These are phyloP conservation scores for Fennellomyces sp. DNA, from an alignment of 371 early-diverging fungal species.

Conservation along the genomic window DNA sequence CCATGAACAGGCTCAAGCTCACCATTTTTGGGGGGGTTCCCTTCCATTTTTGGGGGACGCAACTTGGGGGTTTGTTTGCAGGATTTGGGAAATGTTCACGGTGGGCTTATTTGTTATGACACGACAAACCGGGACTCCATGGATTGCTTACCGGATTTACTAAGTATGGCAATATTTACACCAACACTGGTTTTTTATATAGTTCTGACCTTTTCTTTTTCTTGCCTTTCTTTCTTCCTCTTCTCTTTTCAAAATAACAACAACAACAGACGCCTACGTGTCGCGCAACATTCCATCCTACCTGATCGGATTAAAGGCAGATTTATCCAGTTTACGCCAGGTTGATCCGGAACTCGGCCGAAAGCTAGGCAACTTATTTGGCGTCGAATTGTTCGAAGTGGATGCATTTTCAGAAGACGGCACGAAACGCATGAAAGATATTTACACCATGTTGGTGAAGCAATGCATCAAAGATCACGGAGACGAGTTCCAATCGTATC, in stretches of 20 bases:
- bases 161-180: constrained; percentile 31
- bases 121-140: constrained; percentile 29
- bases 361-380: constrained; percentile 27
- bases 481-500: constrained; percentile 8
- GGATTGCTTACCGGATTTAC: constrained; percentile 38
- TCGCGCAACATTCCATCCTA: constrained; percentile 35
- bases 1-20: background rate
- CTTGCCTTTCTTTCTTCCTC: background rate
- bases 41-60: background rate
- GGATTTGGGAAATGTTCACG: constrained; percentile 29
- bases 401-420: constrained; percentile 35
- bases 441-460: constrained; percentile 20
- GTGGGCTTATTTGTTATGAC: constrained; percentile 45
- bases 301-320: constrained; percentile 39
- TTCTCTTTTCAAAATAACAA: background rate
- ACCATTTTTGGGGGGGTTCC: background rate
- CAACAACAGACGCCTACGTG: constrained; percentile 22
- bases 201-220: constrained; percentile 7
- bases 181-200: background rate
- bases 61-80: background rate
- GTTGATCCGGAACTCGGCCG: constrained; percentile 25
- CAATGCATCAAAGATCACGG: constrained; percentile 15
- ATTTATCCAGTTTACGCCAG: constrained; percentile 22
- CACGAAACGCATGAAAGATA: constrained; percentile 25
- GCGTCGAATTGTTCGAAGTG: constrained; percentile 23